Evolutionary conservation across 805 yeast genomes (phyloP), one percentile per base, ranked within the genome.

Genomic region (Metschnikowia kunwiensis): DNA sequence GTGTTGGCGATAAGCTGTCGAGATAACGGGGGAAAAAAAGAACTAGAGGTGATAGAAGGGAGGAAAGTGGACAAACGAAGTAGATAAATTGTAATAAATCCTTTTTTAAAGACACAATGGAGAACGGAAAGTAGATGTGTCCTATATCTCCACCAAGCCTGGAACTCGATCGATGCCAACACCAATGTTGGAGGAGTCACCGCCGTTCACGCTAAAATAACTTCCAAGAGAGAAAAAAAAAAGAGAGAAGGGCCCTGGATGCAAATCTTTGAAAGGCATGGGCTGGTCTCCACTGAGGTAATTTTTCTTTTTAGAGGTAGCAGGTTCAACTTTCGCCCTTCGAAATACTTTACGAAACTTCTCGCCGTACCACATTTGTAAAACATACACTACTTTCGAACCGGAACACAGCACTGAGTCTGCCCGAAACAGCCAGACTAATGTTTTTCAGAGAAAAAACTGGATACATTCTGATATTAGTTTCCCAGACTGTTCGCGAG

Each of bases 261-360:
- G 27, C 35, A 7, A 32, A 32, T 13, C 16, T 32, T n/a, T 28
- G 35, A 9, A n/a, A 4, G 18, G 5, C 23, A 2, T 32, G 35
- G 35, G 35, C 35, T 16, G 35, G 35, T 3, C 23, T 32, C 10
- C 25, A 24, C 12, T 11, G 29, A 7, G 13, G 18, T 12, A 29
- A 29, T 5, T 18, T n/a, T n/a, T n/a, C n/a, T n/a, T n/a, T n/a
- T n/a, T n/a, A n/a, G n/a, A n/a, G n/a, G n/a, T n/a, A n/a, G n/a
- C n/a, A 7, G 7, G 13, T 32, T 5, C 8, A 24, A 2, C 10
- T 8, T 7, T 16, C 24, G 4, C 24, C 35, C 5, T 7, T 8
- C 9, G 17, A 8, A 19, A 10, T 3, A 18, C n/a, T 18, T n/a
- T 29, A 32, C 13, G 19, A n/a, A 18, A 32, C 21, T 28, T 24